These are phyloP conservation scores for Syzygium aromaticum DNA, from an alignment of 345 rosid genomes.

Conservation along the genomic window DNA sequence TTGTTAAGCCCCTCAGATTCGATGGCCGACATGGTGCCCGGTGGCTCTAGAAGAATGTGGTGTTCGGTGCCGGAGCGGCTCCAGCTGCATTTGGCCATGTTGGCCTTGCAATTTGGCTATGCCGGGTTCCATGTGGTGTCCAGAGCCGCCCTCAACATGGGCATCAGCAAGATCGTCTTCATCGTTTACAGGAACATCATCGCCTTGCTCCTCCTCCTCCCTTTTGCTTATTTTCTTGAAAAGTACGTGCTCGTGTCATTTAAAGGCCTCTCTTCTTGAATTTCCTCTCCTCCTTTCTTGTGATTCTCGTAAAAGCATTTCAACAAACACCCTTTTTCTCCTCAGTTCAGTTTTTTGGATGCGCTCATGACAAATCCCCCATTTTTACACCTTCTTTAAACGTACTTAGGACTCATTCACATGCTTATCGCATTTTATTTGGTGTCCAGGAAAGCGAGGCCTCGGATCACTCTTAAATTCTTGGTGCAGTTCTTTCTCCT, in stretches of 20 bases:
- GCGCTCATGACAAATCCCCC: not conserved
- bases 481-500: slow-evolving; percentile 80
- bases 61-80: slow-evolving; percentile 71
- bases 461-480: slow-evolving; percentile 67
- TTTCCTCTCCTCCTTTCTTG: not conserved
- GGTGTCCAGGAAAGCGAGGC: slow-evolving; percentile 77
- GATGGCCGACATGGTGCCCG: not conserved
- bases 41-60: slow-evolving; percentile 43
- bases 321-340: not conserved
- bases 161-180: slow-evolving; percentile 89
- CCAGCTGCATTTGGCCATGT: slow-evolving; percentile 94
- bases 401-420: not conserved
- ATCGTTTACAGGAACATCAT: slow-evolving; percentile 94
- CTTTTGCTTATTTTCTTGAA: slow-evolving; percentile 93
- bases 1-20: not conserved
- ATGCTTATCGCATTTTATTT: not conserved
- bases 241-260: slow-evolving; percentile 33
- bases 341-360: not conserved
- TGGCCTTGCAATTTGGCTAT: slow-evolving; percentile 91
- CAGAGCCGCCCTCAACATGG: slow-evolving; percentile 97
- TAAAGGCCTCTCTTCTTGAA: not conserved
- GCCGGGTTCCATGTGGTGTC: slow-evolving; percentile 98
- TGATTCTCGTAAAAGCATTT: not conserved
- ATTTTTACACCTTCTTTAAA: not conserved
- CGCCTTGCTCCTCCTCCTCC: slow-evolving; percentile 83